Evolutionary conservation across 805 yeast species (phyloP).

Genomic region (Nakazawaea molendinolei): DNA sequence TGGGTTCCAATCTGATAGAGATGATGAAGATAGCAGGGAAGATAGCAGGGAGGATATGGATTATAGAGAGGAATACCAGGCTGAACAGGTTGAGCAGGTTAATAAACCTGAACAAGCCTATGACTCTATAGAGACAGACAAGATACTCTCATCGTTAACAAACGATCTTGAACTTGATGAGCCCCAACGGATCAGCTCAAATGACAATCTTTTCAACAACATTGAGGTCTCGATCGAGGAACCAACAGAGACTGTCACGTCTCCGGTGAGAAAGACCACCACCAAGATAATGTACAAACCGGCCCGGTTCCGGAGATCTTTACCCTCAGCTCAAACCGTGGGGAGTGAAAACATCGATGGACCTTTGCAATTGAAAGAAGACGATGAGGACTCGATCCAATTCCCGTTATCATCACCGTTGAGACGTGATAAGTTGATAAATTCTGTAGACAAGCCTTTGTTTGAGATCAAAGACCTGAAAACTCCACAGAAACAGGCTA

Average conservation of each 20-base stretch:
- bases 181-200: constrained; percentile 18
- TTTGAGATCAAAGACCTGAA: constrained; percentile 45
- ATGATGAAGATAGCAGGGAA: constrained; percentile 16
- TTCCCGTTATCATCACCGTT: constrained; percentile 6
- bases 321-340: not conserved
- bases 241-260: constrained; percentile 15
- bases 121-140: no score
- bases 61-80: not conserved
- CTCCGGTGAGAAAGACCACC: constrained; percentile 33
- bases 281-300: constrained; percentile 40
- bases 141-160: constrained; percentile 40
- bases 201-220: constrained; percentile 29
- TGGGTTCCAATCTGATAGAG: constrained; percentile 8
- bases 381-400: constrained; percentile 13
- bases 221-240: constrained; percentile 21
- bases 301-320: constrained; percentile 35
- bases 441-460: constrained; percentile 48
- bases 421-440: constrained; percentile 26
- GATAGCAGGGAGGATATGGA: constrained; percentile 14
- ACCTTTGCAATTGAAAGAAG: constrained; percentile 15
- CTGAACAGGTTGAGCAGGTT: constrained; percentile 7
- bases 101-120: no score
- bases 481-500: constrained; percentile 14
- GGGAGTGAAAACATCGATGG: constrained; percentile 21
- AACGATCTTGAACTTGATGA: constrained; percentile 9